These are phyloP conservation scores for Rhododendron kiyosumense DNA, from an alignment of 148 eudicot species.

Conservation along the genomic window DNA sequence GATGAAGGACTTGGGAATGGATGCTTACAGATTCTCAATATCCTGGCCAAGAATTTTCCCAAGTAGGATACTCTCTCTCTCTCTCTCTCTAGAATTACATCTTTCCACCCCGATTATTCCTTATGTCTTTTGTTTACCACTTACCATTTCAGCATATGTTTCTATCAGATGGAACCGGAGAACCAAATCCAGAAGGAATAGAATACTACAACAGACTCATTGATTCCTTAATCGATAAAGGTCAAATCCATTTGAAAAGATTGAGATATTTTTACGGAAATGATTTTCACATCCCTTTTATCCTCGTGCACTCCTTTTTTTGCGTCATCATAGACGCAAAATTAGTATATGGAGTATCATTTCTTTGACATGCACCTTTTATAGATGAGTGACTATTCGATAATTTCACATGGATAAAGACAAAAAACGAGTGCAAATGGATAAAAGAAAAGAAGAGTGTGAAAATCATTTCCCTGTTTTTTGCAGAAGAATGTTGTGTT, in stretches of 20 bases:
- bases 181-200: conserved; percentile 81
- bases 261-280: background rate
- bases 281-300: background rate
- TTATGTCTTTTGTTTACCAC: background rate
- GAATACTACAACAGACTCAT: conserved; percentile 77
- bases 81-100: background rate
- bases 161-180: conserved; percentile 82
- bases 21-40: conserved; percentile 95
- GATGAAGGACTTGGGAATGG: conserved; percentile 95
- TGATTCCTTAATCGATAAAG: conserved; percentile 73
- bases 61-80: conserved; percentile 40
- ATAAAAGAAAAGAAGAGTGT: background rate
- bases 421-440: too few species aligned
- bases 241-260: conserved; percentile 22
- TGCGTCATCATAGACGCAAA: background rate
- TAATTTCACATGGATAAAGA: too few species aligned
- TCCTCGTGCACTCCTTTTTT: background rate
- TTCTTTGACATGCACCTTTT: background rate
- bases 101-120: background rate
- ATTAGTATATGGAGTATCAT: too few species aligned
- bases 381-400: background rate
- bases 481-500: background rate
- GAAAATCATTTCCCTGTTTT: background rate
- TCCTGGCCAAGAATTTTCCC: conserved; percentile 97
- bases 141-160: background rate